A percentile compares a stretch with the other conserved stretches of the same genome.
phyloP scores from a whole-genome alignment of 2,329 filamentous ascomycete genomes.

The Xylariaceae sp. region DNA sequence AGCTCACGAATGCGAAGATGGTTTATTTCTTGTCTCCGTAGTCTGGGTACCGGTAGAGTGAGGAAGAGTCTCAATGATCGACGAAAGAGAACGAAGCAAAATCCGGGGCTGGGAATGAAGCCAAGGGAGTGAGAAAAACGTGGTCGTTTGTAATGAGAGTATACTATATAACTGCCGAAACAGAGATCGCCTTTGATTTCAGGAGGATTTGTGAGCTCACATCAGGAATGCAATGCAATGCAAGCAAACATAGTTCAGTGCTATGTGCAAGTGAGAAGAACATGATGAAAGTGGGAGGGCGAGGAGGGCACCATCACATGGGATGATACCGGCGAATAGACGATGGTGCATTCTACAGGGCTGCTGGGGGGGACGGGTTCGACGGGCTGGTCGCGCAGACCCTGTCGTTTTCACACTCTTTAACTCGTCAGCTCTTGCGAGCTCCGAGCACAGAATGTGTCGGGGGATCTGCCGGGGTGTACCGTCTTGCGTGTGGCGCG shows the following conservation, averaged over 20 bases:
- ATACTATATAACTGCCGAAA: no score
- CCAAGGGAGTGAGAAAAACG: conserved; percentile 4
- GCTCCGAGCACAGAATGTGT: no score
- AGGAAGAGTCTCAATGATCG: no score
- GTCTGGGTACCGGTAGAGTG: no score
- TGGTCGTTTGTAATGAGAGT: conserved; percentile 1
- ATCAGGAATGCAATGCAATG: conserved; percentile 8
- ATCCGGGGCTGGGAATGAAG: background rate
- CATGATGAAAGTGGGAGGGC: conserved; percentile 5
- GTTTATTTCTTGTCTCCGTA: no score
- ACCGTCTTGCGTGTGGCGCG: no score
- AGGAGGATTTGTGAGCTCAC: background rate
- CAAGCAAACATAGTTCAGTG: conserved; percentile 3
- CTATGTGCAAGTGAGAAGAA: background rate
- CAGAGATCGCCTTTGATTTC: no score
- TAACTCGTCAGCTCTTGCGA: no score
- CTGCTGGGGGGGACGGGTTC: background rate
- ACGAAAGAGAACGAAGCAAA: no score
- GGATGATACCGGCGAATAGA: conserved; percentile 7
- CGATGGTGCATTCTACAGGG: background rate
- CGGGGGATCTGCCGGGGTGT: no score
- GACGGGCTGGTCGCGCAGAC: background rate
- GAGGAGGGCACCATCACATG: conserved; percentile 10
- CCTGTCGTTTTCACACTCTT: no score
- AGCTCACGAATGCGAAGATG: no score